Evolutionary conservation across 2,329 filamentous ascomycete species (phyloP).

Genomic region (Nigrospora oryzae): DNA sequence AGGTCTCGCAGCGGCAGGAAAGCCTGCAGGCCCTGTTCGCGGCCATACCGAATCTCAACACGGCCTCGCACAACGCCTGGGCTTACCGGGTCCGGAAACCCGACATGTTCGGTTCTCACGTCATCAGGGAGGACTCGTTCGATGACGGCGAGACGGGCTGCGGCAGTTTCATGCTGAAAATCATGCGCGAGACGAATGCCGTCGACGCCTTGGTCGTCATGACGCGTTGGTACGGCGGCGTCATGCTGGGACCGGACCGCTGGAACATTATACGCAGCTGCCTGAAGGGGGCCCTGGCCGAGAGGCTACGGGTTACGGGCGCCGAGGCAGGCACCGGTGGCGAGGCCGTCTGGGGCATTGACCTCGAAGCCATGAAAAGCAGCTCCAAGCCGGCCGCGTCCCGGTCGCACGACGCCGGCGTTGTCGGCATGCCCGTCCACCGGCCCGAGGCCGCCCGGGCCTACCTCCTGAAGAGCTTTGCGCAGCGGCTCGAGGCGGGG

Average conservation of each 20-base stretch:
- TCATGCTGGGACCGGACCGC: conserved; percentile 52
- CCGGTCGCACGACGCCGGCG: conserved; percentile 19
- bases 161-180: conserved; percentile 45
- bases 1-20: conserved; percentile 28
- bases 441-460: conserved; percentile 59
- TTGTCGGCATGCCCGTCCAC: conserved; percentile 60
- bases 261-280: conserved; percentile 55
- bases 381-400: conserved; percentile 21
- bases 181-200: conserved; percentile 41
- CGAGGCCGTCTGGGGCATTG: conserved; percentile 54
- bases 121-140: conserved; percentile 39
- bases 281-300: conserved; percentile 44
- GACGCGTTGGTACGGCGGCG: conserved; percentile 54
- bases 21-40: conserved; percentile 39
- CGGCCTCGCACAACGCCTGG: conserved; percentile 53
- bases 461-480: conserved; percentile 54
- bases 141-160: conserved; percentile 56
- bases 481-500: conserved; percentile 27
- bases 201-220: conserved; percentile 48
- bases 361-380: conserved; percentile 41
- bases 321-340: conserved; percentile 31
- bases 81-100: conserved; percentile 32
- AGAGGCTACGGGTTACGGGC: conserved; percentile 34
- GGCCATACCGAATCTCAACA: conserved; percentile 38
- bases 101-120: conserved; percentile 24